These are phyloP conservation scores for Hypoxylon sp. DNA, from an alignment of 2,329 filamentous ascomycete genomes.

Conservation along the genomic window DNA sequence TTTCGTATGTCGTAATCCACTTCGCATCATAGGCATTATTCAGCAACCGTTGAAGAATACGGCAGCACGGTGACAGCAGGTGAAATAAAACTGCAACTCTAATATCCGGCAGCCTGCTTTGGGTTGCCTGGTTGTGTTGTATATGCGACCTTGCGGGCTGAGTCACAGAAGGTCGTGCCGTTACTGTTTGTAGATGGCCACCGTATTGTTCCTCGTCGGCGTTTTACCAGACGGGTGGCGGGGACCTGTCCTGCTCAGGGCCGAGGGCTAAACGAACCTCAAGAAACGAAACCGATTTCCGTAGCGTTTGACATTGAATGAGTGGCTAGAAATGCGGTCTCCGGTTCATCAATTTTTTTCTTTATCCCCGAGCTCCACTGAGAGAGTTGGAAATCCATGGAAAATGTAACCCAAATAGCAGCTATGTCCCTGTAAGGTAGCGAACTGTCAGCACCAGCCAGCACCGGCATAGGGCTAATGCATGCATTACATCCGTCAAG, in stretches of 20 bases:
- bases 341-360: constrained; percentile 25
- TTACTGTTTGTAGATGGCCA: no score
- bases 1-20: not conserved
- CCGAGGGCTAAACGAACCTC: no score
- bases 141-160: not conserved
- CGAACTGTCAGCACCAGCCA: constrained; percentile 13
- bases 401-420: constrained; percentile 29
- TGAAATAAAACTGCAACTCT: not conserved
- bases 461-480: constrained; percentile 32
- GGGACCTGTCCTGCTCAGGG: not conserved
- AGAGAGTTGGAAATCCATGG: constrained; percentile 30
- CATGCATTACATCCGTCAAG: constrained; percentile 16
- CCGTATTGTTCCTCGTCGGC: no score
- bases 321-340: not conserved
- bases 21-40: not conserved
- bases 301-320: no score
- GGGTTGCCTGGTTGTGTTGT: constrained; percentile 13
- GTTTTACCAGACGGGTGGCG: constrained; percentile 3
- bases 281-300: no score
- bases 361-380: constrained; percentile 28
- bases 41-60: not conserved
- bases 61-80: not conserved
- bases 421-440: no score
- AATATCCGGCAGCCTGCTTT: not conserved
- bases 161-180: constrained; percentile 24